Conservation (phyloP, 345 rosid genomes). For the Eutrema heterophyllum region DNA sequence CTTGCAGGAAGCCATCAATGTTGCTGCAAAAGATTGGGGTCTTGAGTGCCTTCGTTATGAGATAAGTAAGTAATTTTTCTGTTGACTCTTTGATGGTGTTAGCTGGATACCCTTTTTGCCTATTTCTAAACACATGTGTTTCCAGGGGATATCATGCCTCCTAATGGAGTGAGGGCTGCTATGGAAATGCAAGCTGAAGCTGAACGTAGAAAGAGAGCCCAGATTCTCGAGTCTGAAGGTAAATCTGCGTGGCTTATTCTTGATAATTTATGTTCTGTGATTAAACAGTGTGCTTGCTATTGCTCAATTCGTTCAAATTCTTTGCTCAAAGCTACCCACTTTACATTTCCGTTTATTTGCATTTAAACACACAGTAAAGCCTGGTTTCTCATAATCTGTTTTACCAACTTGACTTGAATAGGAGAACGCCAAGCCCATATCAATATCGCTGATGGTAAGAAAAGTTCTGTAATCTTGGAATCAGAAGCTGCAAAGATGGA, state of each 20-base stretch:
- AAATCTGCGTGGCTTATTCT: not conserved
- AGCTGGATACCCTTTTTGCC: not conserved
- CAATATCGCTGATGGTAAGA: conserved; percentile 80
- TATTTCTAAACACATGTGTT: not conserved
- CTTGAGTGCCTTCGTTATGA: conserved; percentile 94
- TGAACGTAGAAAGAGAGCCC: conserved; percentile 91
- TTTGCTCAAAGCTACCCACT: not conserved
- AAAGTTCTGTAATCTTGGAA: conserved; percentile 60
- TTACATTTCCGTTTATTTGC: too few relatives aligned
- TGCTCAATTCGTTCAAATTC: not conserved
- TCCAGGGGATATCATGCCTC: conserved; percentile 96
- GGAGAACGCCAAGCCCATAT: conserved; percentile 45
- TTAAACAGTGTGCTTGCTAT: not conserved
- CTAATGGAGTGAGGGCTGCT: conserved; percentile 82
- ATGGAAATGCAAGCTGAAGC: conserved; percentile 99
- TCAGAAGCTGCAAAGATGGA: conserved; percentile 73
- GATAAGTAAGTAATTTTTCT: conserved; percentile 53
- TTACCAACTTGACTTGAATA: not conserved
- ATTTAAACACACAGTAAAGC: not conserved
- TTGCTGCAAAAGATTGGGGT: conserved; percentile 93
- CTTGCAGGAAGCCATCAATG: conserved; percentile 80
- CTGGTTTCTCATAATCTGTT: conserved; percentile 8
- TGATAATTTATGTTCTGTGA: not conserved
- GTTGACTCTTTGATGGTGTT: not conserved
- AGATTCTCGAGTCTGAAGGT: conserved; percentile 89